These are phyloP conservation scores for Phytophthora nicotianae DNA, from an alignment of 352 stramenopile species.

Conservation along the genomic window DNA sequence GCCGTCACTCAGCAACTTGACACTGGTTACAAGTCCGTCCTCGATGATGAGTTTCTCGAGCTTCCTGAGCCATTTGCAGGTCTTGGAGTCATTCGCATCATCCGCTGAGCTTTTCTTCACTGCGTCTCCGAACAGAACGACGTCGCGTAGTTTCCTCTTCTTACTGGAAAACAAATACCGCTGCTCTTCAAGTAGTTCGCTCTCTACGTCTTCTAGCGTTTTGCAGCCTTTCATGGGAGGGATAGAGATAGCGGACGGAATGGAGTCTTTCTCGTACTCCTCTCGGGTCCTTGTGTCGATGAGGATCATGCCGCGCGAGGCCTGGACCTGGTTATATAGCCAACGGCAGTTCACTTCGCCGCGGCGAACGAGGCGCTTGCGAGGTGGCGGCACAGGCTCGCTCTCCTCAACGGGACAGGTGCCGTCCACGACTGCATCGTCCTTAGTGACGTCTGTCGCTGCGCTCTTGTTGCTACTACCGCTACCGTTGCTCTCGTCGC, in stretches of 20 bases:
- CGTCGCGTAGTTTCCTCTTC: conserved; percentile 78
- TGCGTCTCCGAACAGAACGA: conserved; percentile 80
- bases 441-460: conserved; percentile 15
- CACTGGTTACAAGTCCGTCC: conserved; percentile 75
- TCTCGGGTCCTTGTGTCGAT: conserved; percentile 65
- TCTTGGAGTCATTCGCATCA: conserved; percentile 20
- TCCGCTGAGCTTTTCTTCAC: conserved; percentile 45
- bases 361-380: conserved; percentile 65
- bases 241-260: conserved; percentile 78
- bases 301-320: conserved; percentile 73
- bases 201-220: conserved; percentile 62
- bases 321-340: conserved; percentile 88
- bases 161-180: conserved; percentile 72
- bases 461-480: conserved; percentile 15
- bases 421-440: conserved; percentile 10
- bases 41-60: conserved; percentile 74
- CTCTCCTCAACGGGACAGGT: conserved; percentile 17
- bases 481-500: conserved; percentile 35
- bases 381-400: conserved; percentile 21
- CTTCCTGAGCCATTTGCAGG: conserved; percentile 53
- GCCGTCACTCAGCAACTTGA: conserved; percentile 77
- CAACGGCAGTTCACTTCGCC: conserved; percentile 79
- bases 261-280: conserved; percentile 74
- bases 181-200: conserved; percentile 64
- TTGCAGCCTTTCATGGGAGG: conserved; percentile 51